A percentile compares a stretch with the other conserved stretches of the same genome.
phyloP scores from a whole-genome alignment of 108 stramenopile genomes.

The Skeletonema marinoi region DNA sequence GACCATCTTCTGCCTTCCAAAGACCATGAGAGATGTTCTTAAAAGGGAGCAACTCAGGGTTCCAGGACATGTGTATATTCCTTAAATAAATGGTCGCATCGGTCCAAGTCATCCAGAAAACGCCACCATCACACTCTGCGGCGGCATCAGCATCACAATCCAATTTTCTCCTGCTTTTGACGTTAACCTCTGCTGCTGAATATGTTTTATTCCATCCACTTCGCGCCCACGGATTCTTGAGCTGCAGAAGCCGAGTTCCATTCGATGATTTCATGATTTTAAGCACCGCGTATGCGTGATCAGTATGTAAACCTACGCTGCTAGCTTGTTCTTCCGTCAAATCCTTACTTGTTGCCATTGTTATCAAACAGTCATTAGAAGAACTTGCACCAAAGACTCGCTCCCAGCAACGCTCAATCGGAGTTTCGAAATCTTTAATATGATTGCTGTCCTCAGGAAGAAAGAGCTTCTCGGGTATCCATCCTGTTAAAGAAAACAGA shows the following conservation, averaged over 20 bases:
- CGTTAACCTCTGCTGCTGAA: conserved; percentile 59
- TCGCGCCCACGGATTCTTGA: conserved; percentile 94
- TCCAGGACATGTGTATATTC: conserved; percentile 79
- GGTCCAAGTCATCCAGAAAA: conserved; percentile 91
- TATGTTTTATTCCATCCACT: conserved; percentile 73
- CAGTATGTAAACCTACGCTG: conserved; percentile 80
- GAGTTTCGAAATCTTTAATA: conserved; percentile 69
- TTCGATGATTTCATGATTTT: conserved; percentile 64
- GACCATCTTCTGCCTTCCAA: conserved; percentile 62
- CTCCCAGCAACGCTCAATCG: conserved; percentile 83
- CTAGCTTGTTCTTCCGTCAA: conserved; percentile 68
- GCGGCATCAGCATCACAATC: conserved; percentile 64
- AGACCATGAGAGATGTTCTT: conserved; percentile 53
- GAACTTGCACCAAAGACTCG: conserved; percentile 70
- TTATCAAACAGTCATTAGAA: conserved; percentile 89
- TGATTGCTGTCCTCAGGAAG: conserved; percentile 58
- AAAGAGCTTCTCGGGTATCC: conserved; percentile 92
- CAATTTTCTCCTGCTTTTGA: conserved; percentile 52
- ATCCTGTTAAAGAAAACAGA: conserved; percentile 90
- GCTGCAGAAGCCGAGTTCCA: conserved; percentile 67
- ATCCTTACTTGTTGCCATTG: conserved; percentile 73
- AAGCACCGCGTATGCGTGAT: conserved; percentile 93
- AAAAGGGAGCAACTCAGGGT: conserved; percentile 63
- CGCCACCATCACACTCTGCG: conserved; percentile 77
- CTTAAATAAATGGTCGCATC: conserved; percentile 80